A percentile compares a stretch with the other conserved stretches of the same genome.
phyloP scores from a whole-genome alignment of 2,329 filamentous ascomycete species.

The Fusarium subglutinans region DNA sequence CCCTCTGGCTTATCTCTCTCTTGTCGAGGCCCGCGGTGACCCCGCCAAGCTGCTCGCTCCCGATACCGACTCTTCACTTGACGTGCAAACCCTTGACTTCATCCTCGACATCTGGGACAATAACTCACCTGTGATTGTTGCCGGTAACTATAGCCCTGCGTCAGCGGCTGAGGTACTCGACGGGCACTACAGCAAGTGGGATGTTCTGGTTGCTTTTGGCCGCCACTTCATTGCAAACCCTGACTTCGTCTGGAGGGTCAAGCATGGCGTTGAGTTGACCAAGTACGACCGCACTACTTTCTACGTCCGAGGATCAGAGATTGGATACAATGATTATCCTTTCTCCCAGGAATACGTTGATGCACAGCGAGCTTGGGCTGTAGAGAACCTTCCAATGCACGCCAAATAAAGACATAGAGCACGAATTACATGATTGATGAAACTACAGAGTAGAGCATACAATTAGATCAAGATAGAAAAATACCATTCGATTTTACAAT shows the following conservation, averaged over 20 bases:
- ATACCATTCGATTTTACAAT: background rate
- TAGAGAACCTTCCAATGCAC: background rate
- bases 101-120: conserved; percentile 45
- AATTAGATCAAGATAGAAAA: background rate
- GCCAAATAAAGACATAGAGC: background rate
- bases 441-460: background rate
- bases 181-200: conserved; percentile 40
- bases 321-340: conserved; percentile 35
- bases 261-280: conserved; percentile 35
- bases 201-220: conserved; percentile 45
- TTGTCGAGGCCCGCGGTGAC: conserved; percentile 43
- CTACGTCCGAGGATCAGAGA: conserved; percentile 31
- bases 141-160: conserved; percentile 37
- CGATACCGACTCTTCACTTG: conserved; percentile 46
- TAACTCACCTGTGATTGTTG: conserved; percentile 42
- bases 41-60: conserved; percentile 18
- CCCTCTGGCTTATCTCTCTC: conserved; percentile 41
- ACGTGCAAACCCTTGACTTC: conserved; percentile 41
- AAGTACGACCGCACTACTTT: conserved; percentile 42
- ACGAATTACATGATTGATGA: background rate
- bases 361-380: conserved; percentile 12
- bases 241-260: conserved; percentile 42
- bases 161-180: conserved; percentile 35
- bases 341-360: conserved; percentile 24
- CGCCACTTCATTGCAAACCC: conserved; percentile 44